phyloP scores from a whole-genome alignment of 768 basidiomycete species.

The Tulasnella sp. region DNA sequence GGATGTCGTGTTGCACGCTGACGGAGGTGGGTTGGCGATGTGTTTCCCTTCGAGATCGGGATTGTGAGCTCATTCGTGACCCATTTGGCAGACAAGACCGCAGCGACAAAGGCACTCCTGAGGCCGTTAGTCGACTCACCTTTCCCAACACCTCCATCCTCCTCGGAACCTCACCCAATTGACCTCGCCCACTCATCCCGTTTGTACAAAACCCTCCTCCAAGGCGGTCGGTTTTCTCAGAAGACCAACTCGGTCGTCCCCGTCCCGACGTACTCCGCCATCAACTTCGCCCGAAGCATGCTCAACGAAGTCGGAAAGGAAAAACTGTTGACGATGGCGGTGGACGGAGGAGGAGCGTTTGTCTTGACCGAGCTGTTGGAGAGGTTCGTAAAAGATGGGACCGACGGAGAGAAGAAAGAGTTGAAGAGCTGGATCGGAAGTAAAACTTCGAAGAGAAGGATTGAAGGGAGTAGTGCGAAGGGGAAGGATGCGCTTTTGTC shows the following conservation, averaged over 20 bases:
- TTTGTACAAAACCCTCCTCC: conserved; percentile 84
- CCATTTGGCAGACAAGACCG: conserved; percentile 63
- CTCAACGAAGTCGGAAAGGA: conserved; percentile 59
- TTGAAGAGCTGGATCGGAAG: conserved; percentile 64
- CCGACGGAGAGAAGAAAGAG: conserved; percentile 48
- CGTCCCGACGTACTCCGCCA: conserved; percentile 59
- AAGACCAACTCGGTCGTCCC: conserved; percentile 58
- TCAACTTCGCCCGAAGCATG: conserved; percentile 63
- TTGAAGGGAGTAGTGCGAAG: conserved; percentile 63
- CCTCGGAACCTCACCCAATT: conserved; percentile 64
- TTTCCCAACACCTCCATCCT: conserved; percentile 55
- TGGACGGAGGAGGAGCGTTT: conserved; percentile 63
- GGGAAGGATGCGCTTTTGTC: conserved; percentile 73
- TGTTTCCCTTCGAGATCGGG: not conserved
- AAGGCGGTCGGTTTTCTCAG: conserved; percentile 87
- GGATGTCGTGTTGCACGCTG: conserved; percentile 83
- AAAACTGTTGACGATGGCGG: conserved; percentile 58
- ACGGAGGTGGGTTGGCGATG: conserved; percentile 65
- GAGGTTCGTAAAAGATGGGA: conserved; percentile 49
- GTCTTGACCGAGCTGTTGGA: conserved; percentile 74
- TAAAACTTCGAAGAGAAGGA: conserved; percentile 48
- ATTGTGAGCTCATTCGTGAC: not conserved
- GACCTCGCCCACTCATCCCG: conserved; percentile 82
- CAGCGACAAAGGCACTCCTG: conserved; percentile 64
- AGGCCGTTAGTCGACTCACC: conserved; percentile 52